Evolutionary conservation across 305 asterid species (phyloP).

Genomic region (Plantago coronopus): DNA sequence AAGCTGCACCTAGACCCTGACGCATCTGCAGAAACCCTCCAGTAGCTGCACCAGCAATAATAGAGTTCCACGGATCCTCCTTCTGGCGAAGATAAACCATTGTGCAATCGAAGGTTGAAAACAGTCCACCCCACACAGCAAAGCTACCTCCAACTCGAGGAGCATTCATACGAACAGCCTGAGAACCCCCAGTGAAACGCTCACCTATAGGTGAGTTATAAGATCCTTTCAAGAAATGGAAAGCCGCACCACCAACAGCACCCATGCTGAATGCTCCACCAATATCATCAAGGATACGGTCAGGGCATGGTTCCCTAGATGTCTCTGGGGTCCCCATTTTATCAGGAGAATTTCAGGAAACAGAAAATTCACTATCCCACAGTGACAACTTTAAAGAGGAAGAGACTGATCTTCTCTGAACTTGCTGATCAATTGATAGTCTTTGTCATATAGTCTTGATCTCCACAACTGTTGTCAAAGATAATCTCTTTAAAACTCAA

Average conservation of each 20-base stretch:
- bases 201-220: conserved; percentile 53
- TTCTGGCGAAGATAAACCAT: conserved; percentile 56
- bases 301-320: conserved; percentile 57
- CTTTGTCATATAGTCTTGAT: neutral
- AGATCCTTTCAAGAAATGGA: conserved; percentile 48
- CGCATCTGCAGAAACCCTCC: conserved; percentile 67
- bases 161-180: conserved; percentile 60
- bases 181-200: conserved; percentile 47
- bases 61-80: conserved; percentile 64
- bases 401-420: neutral
- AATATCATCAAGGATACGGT: conserved; percentile 52
- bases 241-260: conserved; percentile 55
- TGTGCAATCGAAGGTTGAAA: conserved; percentile 54
- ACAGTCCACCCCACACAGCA: conserved; percentile 66
- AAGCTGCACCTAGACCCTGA: conserved; percentile 48
- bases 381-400: neutral
- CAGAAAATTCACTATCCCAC: neutral
- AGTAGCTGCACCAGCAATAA: conserved; percentile 60
- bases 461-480: conserved; percentile 14
- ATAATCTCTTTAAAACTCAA: neutral
- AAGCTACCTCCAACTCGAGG: conserved; percentile 65
- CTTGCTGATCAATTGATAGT: neutral
- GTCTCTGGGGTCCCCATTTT: conserved; percentile 59
- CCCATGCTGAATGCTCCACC: conserved; percentile 66
- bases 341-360: neutral